Base-by-base conservation (phyloP, 768 basidiomycete species). In the Mycena vulgaris region DNA sequence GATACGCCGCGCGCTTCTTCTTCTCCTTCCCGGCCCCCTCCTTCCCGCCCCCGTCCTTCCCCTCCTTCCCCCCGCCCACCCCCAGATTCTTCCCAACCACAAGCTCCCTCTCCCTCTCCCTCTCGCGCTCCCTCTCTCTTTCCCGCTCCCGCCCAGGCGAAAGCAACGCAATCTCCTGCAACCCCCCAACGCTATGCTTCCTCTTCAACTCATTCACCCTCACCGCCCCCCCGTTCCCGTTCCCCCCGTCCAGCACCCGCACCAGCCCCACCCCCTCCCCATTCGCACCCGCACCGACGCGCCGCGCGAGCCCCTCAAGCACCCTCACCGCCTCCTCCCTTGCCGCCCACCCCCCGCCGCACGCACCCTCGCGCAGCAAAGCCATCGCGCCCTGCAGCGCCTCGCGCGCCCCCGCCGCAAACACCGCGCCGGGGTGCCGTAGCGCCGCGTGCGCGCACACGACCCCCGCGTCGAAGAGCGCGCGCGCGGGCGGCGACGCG, bases 381-480 rank as follows among this genome's bases (percentile, higher is more conserved):
- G 49, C 51, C 42, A 68, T 28, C 42, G 72, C 72, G 23, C 66
- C 69, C 13, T 49, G 37, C 27, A 74, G 70, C 16, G 69, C 85
- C 60, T 87, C 85, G 63, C 86, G 75, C 52, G 89, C 89, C 10
- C 83, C 83, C 10, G 78, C 76, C 0, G 87, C 86, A 74, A 86
- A 86, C 39, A 89, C 80, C 31, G 82, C 82, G 27, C 70, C 76
- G 0, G 89, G 88, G 62, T 89, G 85, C 75, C 85, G 84, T 60
- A 93, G 83, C 63, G 87, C 88, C 10, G 89, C 86, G 75, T 91
- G 88, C 10, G 90, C 90, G 70, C 90, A 91, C 17, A 89, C 83
- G 23, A 92, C 86, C 6, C 88, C 86, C 0, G 94, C 89, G 70
- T 93, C 91, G 74, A 92, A 89, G 23, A 95, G 78, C 17, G 89